Evolutionary conservation across 2,329 filamentous ascomycete genomes (phyloP).

Genomic region (Emergomyces africanus): DNA sequence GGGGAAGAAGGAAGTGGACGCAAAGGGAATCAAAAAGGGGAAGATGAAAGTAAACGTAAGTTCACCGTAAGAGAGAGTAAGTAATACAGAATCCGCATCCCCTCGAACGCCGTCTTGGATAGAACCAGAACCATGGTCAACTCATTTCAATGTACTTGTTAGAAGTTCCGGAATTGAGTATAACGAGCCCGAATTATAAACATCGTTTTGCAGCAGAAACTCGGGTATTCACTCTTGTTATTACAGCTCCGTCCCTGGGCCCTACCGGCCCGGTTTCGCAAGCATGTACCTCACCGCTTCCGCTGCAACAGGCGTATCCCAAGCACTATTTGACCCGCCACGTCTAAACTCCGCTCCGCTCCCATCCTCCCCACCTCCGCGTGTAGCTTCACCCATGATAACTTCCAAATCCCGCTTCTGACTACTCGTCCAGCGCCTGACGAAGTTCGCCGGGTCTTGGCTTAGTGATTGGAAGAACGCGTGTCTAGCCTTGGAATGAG

Average conservation of each 20-base stretch:
- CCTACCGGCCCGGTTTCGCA: conserved; percentile 27
- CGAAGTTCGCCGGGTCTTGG: conserved; percentile 70
- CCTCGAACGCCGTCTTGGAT: background rate
- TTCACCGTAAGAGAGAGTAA: background rate
- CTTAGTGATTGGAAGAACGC: conserved; percentile 69
- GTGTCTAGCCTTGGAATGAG: conserved; percentile 79
- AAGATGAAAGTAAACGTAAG: background rate
- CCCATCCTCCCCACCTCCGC: conserved; percentile 43
- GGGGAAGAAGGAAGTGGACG: no score
- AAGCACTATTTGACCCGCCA: conserved; percentile 46
- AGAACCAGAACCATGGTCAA: background rate
- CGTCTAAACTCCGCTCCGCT: conserved; percentile 33
- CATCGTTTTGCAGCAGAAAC: background rate
- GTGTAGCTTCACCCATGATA: conserved; percentile 67
- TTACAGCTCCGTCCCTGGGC: background rate
- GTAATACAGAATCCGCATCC: background rate
- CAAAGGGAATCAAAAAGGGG: background rate
- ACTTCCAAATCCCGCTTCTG: conserved; percentile 86
- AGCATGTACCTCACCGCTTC: conserved; percentile 52
- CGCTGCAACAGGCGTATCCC: conserved; percentile 48
- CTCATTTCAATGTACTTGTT: background rate
- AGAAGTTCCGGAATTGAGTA: background rate
- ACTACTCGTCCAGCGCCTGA: conserved; percentile 76
- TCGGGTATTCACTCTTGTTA: background rate
- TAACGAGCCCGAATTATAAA: background rate